These are phyloP conservation scores for Allium cepa DNA, from an alignment of 106 monocot species.

Conservation along the genomic window DNA sequence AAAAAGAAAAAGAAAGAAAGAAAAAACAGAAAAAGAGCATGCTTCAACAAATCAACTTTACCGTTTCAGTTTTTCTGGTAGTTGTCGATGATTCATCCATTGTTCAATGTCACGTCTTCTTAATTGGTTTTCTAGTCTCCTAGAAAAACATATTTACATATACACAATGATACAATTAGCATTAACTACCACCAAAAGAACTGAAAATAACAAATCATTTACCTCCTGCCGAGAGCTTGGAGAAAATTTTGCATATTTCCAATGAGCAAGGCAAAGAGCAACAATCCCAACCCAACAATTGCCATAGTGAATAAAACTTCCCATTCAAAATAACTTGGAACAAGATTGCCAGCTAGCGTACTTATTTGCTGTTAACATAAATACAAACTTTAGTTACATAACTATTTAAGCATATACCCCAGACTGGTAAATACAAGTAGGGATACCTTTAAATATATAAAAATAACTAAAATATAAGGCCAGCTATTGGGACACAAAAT, in stretches of 20 bases:
- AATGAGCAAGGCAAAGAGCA: conserved; percentile 71
- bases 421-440: too few relatives aligned
- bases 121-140: conserved; percentile 32
- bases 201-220: not conserved
- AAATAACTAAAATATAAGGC: too few relatives aligned
- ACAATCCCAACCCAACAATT: conserved; percentile 53
- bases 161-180: not conserved
- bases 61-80: conserved; percentile 15
- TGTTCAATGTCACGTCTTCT: conserved; percentile 30
- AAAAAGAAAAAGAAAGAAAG: conserved; percentile 4
- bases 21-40: not conserved
- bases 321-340: conserved; percentile 67
- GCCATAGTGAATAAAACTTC: conserved; percentile 80
- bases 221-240: conserved; percentile 79
- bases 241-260: conserved; percentile 85
- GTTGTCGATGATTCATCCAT: conserved; percentile 33
- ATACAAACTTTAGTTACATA: not conserved
- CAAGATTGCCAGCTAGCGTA: conserved; percentile 63
- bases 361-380: conserved; percentile 58
- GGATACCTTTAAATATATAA: too few relatives aligned
- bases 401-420: too few relatives aligned
- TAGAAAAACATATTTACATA: conserved; percentile 6
- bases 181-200: not conserved
- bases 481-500: too few relatives aligned
- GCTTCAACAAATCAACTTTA: not conserved